Base-by-base conservation (phyloP, 345 rosid species). In the Durio zibethinus region DNA sequence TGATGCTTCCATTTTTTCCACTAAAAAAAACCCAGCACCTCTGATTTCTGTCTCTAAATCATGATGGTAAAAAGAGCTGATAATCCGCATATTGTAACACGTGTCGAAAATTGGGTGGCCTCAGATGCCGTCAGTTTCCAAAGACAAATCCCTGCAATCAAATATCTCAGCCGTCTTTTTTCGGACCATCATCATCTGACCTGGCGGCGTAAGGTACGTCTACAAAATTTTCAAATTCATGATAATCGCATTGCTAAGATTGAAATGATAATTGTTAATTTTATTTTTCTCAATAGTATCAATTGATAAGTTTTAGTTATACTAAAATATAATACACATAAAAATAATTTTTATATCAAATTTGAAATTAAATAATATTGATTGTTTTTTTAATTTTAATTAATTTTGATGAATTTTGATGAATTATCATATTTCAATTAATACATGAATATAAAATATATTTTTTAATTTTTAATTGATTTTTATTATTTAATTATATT, bases 111-210 rank as follows among this genome's bases (percentile, higher is more conserved):
- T 0, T 12, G 38, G 38, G 15, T 57, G 31, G 75, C 5, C 1
- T 1, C 15, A 9, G 40, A 4, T 33, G 36, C 43, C 16, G 25
- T 38, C 25, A 12, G 33, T 53, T 73, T 64, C 21, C 1, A 20
- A 12, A 33, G 42, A 33, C 59, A 52, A 48, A 29, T 50, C 74
- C 31, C 74, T 71, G 60, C 42, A n/a, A 50, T 15, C 27, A 59
- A 45, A 57, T 5, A 23, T 50, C 27, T 4, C 53, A 31, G 63
- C 76, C 80, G 70, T 70, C 76, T 33, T 47, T 48, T n/a, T 53
- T 33, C 27, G 69, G 29, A n/a, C 68, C 74, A 77, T 29, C 80
- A 43, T 69, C 69, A 57, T 56, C 60, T 43, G 69, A 31, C 59
- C 25, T 33, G 67, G 75, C 75, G 40, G 40, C 40, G 69, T 70